Conservation (phyloP, 176 grass and related monocot genomes). For the Triticum turgidum region DNA sequence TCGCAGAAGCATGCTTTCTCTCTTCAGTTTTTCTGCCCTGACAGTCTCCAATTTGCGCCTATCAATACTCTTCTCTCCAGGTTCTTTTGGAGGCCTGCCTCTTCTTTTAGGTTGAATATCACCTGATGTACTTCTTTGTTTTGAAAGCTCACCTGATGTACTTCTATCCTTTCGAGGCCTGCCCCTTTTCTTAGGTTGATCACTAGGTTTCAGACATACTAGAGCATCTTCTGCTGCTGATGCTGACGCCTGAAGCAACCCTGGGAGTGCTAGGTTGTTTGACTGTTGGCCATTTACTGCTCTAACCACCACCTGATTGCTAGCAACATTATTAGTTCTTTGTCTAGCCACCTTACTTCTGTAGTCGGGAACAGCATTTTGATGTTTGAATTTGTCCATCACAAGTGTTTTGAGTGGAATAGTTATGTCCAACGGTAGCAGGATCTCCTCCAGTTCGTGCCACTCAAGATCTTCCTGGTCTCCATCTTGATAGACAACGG, state of each 20-base stretch:
- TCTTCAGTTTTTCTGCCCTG: constrained; percentile 66
- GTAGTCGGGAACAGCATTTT: constrained; percentile 12
- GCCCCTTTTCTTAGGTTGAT: constrained; percentile 48
- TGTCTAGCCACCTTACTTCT: constrained; percentile 33
- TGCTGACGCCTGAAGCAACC: neutral
- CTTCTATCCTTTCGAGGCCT: constrained; percentile 42
- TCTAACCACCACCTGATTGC: constrained; percentile 16
- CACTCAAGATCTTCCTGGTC: constrained; percentile 94
- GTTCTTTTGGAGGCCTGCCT: constrained; percentile 50
- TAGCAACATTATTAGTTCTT: constrained; percentile 22
- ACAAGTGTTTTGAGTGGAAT: constrained; percentile 78
- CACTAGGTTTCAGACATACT: constrained; percentile 20
- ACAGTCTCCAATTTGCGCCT: constrained; percentile 28
- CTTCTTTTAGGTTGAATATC: constrained; percentile 44
- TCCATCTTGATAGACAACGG: constrained; percentile 68
- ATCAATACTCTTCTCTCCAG: constrained; percentile 26
- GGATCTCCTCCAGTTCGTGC: constrained; percentile 71
- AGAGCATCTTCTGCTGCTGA: neutral
- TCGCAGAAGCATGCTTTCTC: constrained; percentile 39
- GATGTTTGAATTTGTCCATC: constrained; percentile 47
- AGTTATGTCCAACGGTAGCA: constrained; percentile 82
- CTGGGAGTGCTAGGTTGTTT: neutral
- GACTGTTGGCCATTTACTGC: constrained; percentile 14
- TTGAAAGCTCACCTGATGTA: neutral
- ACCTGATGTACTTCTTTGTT: neutral